Conservation (phyloP, 106 monocot species). For the Alisma plantagoaquatica region DNA sequence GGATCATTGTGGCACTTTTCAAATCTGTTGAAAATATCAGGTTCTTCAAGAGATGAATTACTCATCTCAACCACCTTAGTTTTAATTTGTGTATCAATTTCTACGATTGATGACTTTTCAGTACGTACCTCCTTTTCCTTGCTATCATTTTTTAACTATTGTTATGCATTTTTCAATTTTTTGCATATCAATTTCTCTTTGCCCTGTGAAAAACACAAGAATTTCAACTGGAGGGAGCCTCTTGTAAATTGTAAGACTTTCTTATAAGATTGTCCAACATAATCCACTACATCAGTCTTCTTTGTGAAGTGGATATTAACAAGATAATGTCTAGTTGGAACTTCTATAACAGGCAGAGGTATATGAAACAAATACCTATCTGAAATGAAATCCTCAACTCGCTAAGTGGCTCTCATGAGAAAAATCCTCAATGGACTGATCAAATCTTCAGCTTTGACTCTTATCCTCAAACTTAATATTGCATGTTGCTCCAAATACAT, state of each 20-base stretch:
- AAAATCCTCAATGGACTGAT: constrained; percentile 59
- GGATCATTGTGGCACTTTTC: constrained; percentile 33
- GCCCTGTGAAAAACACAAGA: constrained; percentile 93
- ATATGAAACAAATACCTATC: constrained; percentile 58
- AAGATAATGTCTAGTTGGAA: constrained; percentile 73
- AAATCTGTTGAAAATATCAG: constrained; percentile 40
- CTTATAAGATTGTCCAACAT: constrained; percentile 76
- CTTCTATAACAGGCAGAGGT: constrained; percentile 63
- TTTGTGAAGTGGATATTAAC: constrained; percentile 86
- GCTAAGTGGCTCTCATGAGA: constrained; percentile 92
- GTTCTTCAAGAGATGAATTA: constrained; percentile 14
- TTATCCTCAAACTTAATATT: constrained; percentile 35
- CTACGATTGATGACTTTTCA: constrained; percentile 6
- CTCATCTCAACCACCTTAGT: constrained; percentile 43
- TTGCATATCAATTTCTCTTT: constrained; percentile 94
- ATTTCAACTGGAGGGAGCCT: constrained; percentile 81
- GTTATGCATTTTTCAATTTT: constrained; percentile 48
- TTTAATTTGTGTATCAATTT: constrained; percentile 30
- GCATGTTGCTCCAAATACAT: constrained; percentile 66
- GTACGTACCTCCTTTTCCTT: constrained; percentile 12
- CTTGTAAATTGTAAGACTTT: constrained; percentile 84
- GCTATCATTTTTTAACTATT: constrained; percentile 6
- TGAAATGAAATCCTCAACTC: constrained; percentile 84
- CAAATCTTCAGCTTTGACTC: constrained; percentile 41
- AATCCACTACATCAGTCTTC: constrained; percentile 59